These are phyloP conservation scores for Penicillium aurantiogriseum DNA, from an alignment of 2,329 filamentous ascomycete species.

Conservation along the genomic window DNA sequence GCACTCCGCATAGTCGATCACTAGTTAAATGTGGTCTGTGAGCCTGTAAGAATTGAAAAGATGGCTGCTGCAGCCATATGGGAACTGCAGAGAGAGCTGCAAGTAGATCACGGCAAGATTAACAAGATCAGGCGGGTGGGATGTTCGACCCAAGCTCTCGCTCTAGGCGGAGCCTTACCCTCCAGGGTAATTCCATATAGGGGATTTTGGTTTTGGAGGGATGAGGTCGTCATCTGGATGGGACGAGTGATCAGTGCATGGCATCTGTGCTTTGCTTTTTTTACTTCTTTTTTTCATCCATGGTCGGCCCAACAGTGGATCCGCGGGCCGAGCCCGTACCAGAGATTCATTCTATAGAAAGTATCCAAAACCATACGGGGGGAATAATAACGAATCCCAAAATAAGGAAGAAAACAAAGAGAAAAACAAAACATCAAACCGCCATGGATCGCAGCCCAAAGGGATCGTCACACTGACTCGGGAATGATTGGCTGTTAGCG, in stretches of 20 bases:
- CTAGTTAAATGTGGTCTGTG: constrained; percentile 9
- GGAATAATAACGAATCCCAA: background rate
- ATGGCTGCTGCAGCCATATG: constrained; percentile 7
- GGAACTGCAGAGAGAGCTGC: constrained; percentile 7
- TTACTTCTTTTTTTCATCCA: background rate
- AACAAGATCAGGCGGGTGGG: constrained; percentile 2
- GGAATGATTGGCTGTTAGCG: constrained; percentile 9
- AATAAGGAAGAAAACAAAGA: background rate
- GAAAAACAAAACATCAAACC: background rate
- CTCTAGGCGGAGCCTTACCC: background rate
- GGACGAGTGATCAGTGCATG: constrained; percentile 25
- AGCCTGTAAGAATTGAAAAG: background rate
- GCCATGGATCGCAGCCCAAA: constrained; percentile 2
- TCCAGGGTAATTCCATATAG: background rate
- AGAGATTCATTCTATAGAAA: constrained; percentile 6
- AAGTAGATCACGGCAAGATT: constrained; percentile 2
- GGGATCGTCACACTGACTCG: constrained; percentile 10
- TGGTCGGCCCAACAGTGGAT: constrained; percentile 20
- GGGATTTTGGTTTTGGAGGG: background rate
- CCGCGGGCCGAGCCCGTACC: constrained; percentile 24
- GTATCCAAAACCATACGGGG: background rate
- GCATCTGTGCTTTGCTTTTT: constrained; percentile 16
- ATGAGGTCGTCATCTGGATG: constrained; percentile 19
- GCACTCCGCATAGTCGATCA: constrained; percentile 9
- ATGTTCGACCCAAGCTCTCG: constrained; percentile 3